Evolutionary conservation across 768 basidiomycete genomes (phyloP).

Genomic region (Cystofilobasidium capitatum): DNA sequence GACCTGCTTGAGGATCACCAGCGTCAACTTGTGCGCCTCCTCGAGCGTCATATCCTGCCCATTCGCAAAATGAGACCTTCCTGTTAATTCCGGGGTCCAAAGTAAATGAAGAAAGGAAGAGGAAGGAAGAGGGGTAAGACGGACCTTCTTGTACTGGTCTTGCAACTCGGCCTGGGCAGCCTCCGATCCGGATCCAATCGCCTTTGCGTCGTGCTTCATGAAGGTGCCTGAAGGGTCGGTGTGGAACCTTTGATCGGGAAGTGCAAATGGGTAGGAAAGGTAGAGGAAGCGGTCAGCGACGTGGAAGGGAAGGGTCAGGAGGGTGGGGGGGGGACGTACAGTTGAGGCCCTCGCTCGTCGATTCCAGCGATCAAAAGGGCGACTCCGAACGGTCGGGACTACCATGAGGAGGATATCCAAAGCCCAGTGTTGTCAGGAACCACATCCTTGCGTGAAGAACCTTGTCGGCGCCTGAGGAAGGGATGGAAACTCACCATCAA

Average conservation of each 20-base stretch:
- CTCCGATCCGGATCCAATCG: slow-evolving; percentile 95
- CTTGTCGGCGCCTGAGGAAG: not conserved
- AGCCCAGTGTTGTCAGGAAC: too few species aligned
- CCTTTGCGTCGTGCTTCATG: slow-evolving; percentile 92
- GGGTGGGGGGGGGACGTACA: slow-evolving; percentile 50
- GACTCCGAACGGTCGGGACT: slow-evolving; percentile 94
- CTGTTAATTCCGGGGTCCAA: not conserved
- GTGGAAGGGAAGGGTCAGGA: not conserved
- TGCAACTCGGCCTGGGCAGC: slow-evolving; percentile 95
- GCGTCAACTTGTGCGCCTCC: slow-evolving; percentile 76
- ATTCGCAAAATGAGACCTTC: not conserved
- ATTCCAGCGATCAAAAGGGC: slow-evolving; percentile 94
- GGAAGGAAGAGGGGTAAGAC: slow-evolving; percentile 24
- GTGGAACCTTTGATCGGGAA: slow-evolving; percentile 58
- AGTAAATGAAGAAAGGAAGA: not conserved
- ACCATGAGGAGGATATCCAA: too few species aligned
- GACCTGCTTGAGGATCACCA: slow-evolving; percentile 91
- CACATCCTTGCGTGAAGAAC: not conserved
- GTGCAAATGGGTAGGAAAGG: slow-evolving; percentile 1
- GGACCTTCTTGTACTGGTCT: slow-evolving; percentile 90
- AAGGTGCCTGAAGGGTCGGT: slow-evolving; percentile 98
- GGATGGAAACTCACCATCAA: slow-evolving; percentile 60
- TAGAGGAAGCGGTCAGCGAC: not conserved
- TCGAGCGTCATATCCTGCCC: slow-evolving; percentile 78
- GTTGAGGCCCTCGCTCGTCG: slow-evolving; percentile 88